Evolutionary conservation across 164 flowering plant species (phyloP).

Genomic region (Platanus orientalis): DNA sequence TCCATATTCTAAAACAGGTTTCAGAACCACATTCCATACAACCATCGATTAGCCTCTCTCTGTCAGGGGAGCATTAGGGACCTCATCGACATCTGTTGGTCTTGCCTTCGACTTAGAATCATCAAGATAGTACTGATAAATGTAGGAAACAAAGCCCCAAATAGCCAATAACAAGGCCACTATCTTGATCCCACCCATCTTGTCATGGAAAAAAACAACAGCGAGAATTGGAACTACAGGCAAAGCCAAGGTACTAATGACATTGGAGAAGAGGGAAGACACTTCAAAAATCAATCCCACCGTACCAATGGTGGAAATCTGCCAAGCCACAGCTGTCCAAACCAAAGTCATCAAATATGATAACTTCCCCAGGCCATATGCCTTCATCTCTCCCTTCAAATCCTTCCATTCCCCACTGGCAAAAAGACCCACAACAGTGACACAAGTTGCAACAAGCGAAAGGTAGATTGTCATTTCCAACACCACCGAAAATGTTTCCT

Average conservation of each 20-base stretch:
- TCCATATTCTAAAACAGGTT: background rate
- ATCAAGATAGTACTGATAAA: constrained; percentile 9
- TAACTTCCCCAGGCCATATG: background rate
- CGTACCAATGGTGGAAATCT: constrained; percentile 9
- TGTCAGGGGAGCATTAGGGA: background rate
- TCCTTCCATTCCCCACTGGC: constrained; percentile 9
- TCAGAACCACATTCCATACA: background rate
- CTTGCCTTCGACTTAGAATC: background rate
- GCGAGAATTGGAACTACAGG: constrained; percentile 1
- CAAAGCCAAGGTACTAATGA: constrained; percentile 3
- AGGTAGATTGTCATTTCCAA: constrained; percentile 15
- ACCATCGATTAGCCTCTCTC: background rate
- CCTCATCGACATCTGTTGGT: background rate
- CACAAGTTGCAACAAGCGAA: constrained; percentile 5
- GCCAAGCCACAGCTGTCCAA: constrained; percentile 12
- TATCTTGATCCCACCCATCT: constrained; percentile 6
- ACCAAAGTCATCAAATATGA: constrained; percentile 6
- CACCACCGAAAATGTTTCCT: constrained; percentile 29
- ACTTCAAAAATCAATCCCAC: constrained; percentile 8
- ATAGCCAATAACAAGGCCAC: constrained; percentile 2
- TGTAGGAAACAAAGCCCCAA: constrained; percentile 11
- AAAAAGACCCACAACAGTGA: constrained; percentile 1
- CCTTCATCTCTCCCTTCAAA: constrained; percentile 6
- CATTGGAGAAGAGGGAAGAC: constrained; percentile 4
- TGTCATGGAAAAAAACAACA: background rate